A percentile compares a stretch with the other conserved stretches of the same genome.
phyloP scores from a whole-genome alignment of 2,329 filamentous ascomycete genomes.

The Lomentospora prolificans region DNA sequence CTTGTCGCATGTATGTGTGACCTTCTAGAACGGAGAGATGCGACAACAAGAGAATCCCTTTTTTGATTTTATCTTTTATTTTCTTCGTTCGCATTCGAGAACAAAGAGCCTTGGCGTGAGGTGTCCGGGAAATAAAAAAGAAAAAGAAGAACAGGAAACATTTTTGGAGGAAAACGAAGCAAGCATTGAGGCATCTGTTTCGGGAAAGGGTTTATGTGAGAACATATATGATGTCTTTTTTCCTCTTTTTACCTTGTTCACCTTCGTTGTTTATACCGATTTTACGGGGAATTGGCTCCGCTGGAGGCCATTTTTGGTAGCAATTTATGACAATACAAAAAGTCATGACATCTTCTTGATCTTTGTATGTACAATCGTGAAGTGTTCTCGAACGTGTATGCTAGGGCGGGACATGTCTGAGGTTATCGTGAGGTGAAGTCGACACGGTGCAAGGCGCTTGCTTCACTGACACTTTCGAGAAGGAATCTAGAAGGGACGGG shows the following conservation, averaged over 20 bases:
- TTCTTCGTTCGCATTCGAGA: conserved; percentile 3
- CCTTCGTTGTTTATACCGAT: not conserved
- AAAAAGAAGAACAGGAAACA: not conserved
- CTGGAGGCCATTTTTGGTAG: not conserved
- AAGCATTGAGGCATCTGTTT: not conserved
- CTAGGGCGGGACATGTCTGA: too few species aligned
- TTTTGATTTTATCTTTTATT: not conserved
- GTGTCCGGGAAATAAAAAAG: not conserved
- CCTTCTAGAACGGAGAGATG: too few species aligned
- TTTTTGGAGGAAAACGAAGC: not conserved
- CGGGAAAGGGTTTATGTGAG: not conserved
- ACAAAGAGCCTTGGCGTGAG: not conserved
- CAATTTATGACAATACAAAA: not conserved
- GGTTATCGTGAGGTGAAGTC: too few species aligned
- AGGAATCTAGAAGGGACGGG: too few species aligned
- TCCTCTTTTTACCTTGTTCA: too few species aligned
- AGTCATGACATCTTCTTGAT: not conserved
- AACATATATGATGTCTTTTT: too few species aligned
- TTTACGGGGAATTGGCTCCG: not conserved
- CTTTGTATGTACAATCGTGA: not conserved
- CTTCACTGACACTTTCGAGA: too few species aligned
- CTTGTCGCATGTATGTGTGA: not conserved
- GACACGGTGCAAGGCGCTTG: too few species aligned
- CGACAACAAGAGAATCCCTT: not conserved
- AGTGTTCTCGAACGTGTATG: too few species aligned